These are phyloP conservation scores for Uromyces viciae-fabae DNA, from an alignment of 1,284 basidiomycete genomes.

Conservation along the genomic window DNA sequence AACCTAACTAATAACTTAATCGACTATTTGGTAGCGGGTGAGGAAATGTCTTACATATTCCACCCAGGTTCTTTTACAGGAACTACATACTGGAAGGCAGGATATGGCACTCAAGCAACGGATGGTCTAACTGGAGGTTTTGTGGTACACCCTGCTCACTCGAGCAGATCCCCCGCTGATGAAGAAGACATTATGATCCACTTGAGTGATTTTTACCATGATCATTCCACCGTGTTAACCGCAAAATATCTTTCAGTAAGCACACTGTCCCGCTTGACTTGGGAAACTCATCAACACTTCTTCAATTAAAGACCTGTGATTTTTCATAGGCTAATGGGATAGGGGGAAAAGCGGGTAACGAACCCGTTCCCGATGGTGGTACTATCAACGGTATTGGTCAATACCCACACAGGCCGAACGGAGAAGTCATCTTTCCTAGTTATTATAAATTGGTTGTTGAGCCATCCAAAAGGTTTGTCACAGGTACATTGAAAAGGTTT, in stretches of 20 bases:
- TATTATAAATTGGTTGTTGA: constrained; percentile 38
- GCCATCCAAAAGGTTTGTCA: constrained; percentile 19
- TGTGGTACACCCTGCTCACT: constrained; percentile 33
- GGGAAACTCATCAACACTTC: neutral
- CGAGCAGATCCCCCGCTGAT: constrained; percentile 16
- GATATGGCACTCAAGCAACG: constrained; percentile 32
- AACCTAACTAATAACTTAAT: constrained; percentile 45
- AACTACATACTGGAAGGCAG: constrained; percentile 48
- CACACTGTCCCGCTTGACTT: neutral
- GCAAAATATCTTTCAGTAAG: constrained; percentile 42
- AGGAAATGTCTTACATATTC: constrained; percentile 46
- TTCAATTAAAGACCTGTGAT: neutral
- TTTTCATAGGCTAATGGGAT: constrained; percentile 25
- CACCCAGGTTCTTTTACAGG: constrained; percentile 45
- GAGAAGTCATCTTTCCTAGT: constrained; percentile 14
- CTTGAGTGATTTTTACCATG: constrained; percentile 44
- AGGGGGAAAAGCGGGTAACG: constrained; percentile 19
- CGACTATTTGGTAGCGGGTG: constrained; percentile 33
- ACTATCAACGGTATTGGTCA: constrained; percentile 44
- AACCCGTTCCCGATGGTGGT: constrained; percentile 40
- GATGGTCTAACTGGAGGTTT: constrained; percentile 42
- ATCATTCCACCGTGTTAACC: constrained; percentile 13
- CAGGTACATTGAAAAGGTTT: neutral
- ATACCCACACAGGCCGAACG: constrained; percentile 33
- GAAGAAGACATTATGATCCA: constrained; percentile 43